Percentiles rank a stretch among this genome's conserved stretches.
phyloP scores from a whole-genome alignment of 148 eudicot genomes.

The Rhododendron vialii region DNA sequence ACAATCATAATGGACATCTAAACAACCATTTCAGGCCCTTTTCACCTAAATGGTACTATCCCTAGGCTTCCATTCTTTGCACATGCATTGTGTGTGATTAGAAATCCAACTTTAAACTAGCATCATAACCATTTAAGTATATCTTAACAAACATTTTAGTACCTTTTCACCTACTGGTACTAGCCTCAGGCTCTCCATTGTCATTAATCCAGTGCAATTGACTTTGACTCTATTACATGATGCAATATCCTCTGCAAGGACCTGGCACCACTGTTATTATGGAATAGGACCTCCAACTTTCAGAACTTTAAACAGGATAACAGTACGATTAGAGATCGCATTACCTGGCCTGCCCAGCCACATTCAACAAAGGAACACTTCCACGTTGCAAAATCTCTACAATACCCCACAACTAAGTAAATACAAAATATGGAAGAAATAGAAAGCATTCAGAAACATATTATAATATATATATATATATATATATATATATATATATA shows the following conservation, averaged over 20 bases:
- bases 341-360: constrained; percentile 49
- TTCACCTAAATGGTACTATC: constrained; percentile 27
- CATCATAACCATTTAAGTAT: background rate
- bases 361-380: constrained; percentile 39
- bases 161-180: constrained; percentile 36
- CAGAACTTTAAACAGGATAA: background rate
- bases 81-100: background rate
- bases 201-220: constrained; percentile 10
- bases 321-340: constrained; percentile 7
- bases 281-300: background rate
- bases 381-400: constrained; percentile 45
- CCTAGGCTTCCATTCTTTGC: constrained; percentile 11
- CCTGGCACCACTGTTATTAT: constrained; percentile 31
- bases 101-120: background rate
- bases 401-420: constrained; percentile 1
- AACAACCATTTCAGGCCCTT: constrained; percentile 22
- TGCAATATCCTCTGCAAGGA: constrained; percentile 20
- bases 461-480: too few relatives aligned
- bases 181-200: constrained; percentile 26
- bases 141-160: background rate
- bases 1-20: background rate
- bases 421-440: background rate
- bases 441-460: background rate
- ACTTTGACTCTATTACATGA: constrained; percentile 10
- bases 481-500: too few relatives aligned